phyloP scores from a whole-genome alignment of 176 grass and related monocot genomes.

The Panicum miliaceum region DNA sequence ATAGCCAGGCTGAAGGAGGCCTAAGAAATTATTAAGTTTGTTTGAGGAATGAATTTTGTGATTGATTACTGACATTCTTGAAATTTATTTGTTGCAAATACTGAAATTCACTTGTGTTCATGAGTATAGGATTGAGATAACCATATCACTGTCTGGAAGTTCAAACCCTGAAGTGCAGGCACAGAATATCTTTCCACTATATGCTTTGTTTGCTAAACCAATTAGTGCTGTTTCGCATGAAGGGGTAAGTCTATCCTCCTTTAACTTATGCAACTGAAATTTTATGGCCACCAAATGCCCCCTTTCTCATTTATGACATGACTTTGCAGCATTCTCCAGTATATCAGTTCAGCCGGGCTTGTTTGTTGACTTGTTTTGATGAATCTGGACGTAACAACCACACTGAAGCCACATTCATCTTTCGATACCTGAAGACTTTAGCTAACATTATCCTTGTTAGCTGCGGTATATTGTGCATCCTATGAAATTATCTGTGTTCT shows the following conservation, averaged over 20 bases:
- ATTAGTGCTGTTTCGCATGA: slow-evolving; percentile 39
- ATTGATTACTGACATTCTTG: slow-evolving; percentile 2
- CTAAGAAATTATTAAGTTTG: neutral
- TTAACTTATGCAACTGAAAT: neutral
- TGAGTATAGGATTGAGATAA: slow-evolving; percentile 74
- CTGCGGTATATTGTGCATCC: slow-evolving; percentile 56
- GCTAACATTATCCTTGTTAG: slow-evolving; percentile 75
- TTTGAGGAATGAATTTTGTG: neutral
- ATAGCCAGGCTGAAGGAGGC: neutral
- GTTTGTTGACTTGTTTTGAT: slow-evolving; percentile 59
- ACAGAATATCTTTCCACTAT: slow-evolving; percentile 69
- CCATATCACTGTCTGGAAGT: slow-evolving; percentile 58
- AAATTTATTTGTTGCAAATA: slow-evolving; percentile 5
- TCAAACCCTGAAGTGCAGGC: slow-evolving; percentile 58
- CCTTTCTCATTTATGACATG: slow-evolving; percentile 43
- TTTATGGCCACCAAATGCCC: slow-evolving; percentile 4
- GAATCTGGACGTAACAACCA: slow-evolving; percentile 63
- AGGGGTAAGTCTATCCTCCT: slow-evolving; percentile 60
- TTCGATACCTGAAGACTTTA: slow-evolving; percentile 69
- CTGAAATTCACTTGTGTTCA: slow-evolving; percentile 29
- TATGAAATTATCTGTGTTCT: slow-evolving; percentile 38
- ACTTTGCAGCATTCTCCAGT: slow-evolving; percentile 61
- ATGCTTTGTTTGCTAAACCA: slow-evolving; percentile 72
- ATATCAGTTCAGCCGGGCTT: slow-evolving; percentile 61
- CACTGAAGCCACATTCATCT: slow-evolving; percentile 74